These are phyloP conservation scores for Wilcoxina mikolae DNA, from an alignment of 495 filamentous ascomycete genomes.

Conservation along the genomic window DNA sequence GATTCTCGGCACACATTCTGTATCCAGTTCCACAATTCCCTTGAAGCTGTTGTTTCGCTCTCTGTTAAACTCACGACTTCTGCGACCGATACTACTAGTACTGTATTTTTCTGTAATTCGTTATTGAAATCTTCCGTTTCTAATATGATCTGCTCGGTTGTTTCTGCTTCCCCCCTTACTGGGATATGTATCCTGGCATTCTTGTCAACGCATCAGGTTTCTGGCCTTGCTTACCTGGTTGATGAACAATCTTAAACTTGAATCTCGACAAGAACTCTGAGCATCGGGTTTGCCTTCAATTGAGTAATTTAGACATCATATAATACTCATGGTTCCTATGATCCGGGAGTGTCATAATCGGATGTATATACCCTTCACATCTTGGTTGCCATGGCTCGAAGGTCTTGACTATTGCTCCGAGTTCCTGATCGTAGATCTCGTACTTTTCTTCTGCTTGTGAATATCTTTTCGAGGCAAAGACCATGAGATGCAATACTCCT, in stretches of 20 bases:
- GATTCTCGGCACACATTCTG: too few relatives aligned
- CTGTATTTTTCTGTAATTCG: too few relatives aligned
- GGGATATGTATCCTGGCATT: slow-evolving; percentile 5
- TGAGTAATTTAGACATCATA: slow-evolving; percentile 22
- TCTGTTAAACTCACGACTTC: too few relatives aligned
- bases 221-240: slow-evolving; percentile 12
- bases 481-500: slow-evolving; percentile 12
- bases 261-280: slow-evolving; percentile 22
- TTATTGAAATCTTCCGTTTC: too few relatives aligned
- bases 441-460: slow-evolving; percentile 28
- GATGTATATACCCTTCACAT: slow-evolving; percentile 8
- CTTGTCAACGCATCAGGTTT: slow-evolving; percentile 21
- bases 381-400: slow-evolving; percentile 8
- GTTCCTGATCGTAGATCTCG: slow-evolving; percentile 28
- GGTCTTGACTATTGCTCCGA: slow-evolving; percentile 20
- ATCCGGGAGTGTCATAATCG: slow-evolving; percentile 8
- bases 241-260: slow-evolving; percentile 27
- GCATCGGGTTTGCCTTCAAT: slow-evolving; percentile 12
- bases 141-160: too few relatives aligned
- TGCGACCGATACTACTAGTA: too few relatives aligned
- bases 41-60: too few relatives aligned
- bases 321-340: slow-evolving; percentile 21
- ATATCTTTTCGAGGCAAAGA: slow-evolving; percentile 25
- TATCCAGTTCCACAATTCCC: too few relatives aligned
- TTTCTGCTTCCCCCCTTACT: slow-evolving; percentile 5